A percentile compares a stretch with the other conserved stretches of the same genome.
Evolutionary conservation across 495 filamentous ascomycete species (phyloP).

Genomic region (Thozetella sp.): DNA sequence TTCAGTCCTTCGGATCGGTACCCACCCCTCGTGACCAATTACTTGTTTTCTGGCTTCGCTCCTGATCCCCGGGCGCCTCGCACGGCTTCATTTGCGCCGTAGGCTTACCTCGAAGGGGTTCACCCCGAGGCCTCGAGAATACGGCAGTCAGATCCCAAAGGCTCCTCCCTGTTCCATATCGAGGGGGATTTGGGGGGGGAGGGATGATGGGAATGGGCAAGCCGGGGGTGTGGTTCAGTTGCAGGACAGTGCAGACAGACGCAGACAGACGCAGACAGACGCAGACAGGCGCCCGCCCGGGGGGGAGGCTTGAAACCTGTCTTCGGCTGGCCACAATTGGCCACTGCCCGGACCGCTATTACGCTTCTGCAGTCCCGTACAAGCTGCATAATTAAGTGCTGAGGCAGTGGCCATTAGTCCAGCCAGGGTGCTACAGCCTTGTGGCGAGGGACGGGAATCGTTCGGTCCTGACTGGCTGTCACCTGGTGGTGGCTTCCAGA

Average conservation of each 20-base stretch:
- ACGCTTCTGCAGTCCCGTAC: conserved; percentile 21
- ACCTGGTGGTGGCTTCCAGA: not conserved
- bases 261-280: conserved; percentile 9
- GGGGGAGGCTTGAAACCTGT: conserved; percentile 22
- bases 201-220: not conserved
- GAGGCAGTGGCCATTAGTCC: conserved; percentile 21
- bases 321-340: conserved; percentile 17
- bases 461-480: conserved; percentile 25
- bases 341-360: conserved; percentile 18
- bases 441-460: conserved; percentile 17
- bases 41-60: not conserved
- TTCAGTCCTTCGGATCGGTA: too few species aligned
- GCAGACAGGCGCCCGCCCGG: conserved; percentile 8
- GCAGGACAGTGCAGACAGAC: conserved; percentile 9
- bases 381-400: conserved; percentile 27
- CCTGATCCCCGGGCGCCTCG: not conserved
- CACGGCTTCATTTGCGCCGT: not conserved
- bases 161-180: not conserved
- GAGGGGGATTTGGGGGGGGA: not conserved
- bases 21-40: not conserved
- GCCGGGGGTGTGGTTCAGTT: not conserved
- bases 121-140: not conserved
- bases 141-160: conserved; percentile 1
- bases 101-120: too few species aligned
- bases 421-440: conserved; percentile 25